Conservation (phyloP, 2,329 filamentous ascomycete genomes). For the Colletotrichum lupini region DNA sequence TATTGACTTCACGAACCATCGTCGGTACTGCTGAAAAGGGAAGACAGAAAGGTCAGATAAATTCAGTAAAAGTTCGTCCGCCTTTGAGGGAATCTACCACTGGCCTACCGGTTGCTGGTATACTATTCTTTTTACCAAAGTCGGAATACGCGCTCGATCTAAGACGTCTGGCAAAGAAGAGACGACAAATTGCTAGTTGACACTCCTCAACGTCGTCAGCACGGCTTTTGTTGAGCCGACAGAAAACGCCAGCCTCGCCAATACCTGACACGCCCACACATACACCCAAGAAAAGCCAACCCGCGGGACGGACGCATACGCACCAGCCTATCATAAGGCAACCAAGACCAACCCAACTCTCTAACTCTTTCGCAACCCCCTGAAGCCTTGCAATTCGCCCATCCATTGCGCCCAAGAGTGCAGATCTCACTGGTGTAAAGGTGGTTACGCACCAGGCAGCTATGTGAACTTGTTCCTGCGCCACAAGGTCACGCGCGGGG, state of each 20-base stretch:
- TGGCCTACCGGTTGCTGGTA: neutral
- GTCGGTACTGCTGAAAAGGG: neutral
- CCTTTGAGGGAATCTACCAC: too few species aligned
- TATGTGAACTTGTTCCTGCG: neutral
- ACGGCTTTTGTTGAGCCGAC: neutral
- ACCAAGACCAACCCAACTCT: neutral
- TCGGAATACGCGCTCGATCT: neutral
- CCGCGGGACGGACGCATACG: neutral
- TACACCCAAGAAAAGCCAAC: neutral
- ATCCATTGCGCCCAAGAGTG: neutral
- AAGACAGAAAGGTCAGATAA: neutral
- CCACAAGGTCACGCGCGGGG: neutral
- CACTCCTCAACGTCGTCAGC: neutral
- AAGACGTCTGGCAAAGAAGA: too few species aligned
- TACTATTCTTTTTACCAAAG: neutral
- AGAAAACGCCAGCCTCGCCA: neutral
- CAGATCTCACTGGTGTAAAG: neutral
- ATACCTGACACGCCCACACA: neutral
- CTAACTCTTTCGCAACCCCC: neutral
- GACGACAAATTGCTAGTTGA: neutral
- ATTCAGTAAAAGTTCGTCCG: too few species aligned
- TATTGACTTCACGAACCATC: neutral
- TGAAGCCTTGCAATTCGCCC: neutral
- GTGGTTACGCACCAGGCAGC: neutral
- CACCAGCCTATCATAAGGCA: neutral